Evolutionary conservation across 2,329 filamentous ascomycete genomes (phyloP).

Genomic region (Fusarium camptoceras): DNA sequence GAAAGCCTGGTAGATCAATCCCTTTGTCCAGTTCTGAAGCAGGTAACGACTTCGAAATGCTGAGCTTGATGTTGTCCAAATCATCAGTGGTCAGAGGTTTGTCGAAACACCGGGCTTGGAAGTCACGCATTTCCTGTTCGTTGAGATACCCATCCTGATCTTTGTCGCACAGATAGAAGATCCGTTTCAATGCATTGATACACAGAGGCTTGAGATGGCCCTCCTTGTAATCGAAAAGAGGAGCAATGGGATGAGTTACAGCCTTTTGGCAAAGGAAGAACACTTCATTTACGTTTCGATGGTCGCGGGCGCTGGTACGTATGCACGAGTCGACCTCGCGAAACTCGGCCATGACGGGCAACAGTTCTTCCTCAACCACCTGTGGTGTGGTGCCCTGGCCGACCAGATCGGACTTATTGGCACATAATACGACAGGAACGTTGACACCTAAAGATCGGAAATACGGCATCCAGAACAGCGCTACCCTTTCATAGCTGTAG

Average conservation of each 20-base stretch:
- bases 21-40: slow-evolving; percentile 74
- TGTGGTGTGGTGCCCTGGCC: slow-evolving; percentile 81
- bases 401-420: slow-evolving; percentile 94
- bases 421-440: slow-evolving; percentile 94
- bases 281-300: slow-evolving; percentile 93
- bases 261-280: slow-evolving; percentile 99
- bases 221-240: slow-evolving; percentile 97
- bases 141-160: slow-evolving; percentile 95
- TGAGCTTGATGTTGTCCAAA: slow-evolving; percentile 89
- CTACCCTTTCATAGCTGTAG: slow-evolving; percentile 98
- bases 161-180: slow-evolving; percentile 96
- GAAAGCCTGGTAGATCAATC: slow-evolving; percentile 84
- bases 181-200: slow-evolving; percentile 84
- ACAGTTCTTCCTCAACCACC: slow-evolving; percentile 95
- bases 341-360: slow-evolving; percentile 98
- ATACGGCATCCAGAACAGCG: slow-evolving; percentile 98
- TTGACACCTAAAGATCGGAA: slow-evolving; percentile 98
- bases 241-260: slow-evolving; percentile 95
- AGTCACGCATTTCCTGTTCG: slow-evolving; percentile 89
- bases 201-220: slow-evolving; percentile 87
- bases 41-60: slow-evolving; percentile 77
- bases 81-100: slow-evolving; percentile 86
- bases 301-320: slow-evolving; percentile 89
- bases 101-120: slow-evolving; percentile 92
- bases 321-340: slow-evolving; percentile 99